Conservation (phyloP, 2,329 filamentous ascomycete species). For the Sarocladium kiliense region DNA sequence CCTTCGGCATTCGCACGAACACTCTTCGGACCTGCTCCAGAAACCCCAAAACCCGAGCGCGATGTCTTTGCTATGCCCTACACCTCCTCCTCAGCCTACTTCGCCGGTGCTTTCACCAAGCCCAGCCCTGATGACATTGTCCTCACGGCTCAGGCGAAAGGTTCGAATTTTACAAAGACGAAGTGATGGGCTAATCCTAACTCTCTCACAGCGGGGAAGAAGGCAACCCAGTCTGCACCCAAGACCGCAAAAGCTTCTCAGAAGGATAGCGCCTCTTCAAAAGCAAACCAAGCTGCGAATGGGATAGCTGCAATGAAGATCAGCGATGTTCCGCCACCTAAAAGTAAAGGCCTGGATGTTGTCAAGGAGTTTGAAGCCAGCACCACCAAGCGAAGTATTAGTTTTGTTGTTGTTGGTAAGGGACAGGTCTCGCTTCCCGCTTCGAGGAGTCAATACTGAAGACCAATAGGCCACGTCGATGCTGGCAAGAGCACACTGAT, state of each 20-base stretch:
- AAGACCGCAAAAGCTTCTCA: conserved; percentile 8
- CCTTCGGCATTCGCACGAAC: conserved; percentile 55
- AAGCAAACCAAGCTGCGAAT: conserved; percentile 19
- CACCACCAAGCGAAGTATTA: conserved; percentile 72
- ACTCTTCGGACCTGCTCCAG: conserved; percentile 41
- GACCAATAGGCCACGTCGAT: conserved; percentile 75
- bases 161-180: conserved; percentile 59
- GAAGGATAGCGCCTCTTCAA: conserved; percentile 27
- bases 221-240: conserved; percentile 20
- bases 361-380: conserved; percentile 72
- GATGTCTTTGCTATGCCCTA: conserved; percentile 43
- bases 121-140: conserved; percentile 92
- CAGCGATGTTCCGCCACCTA: conserved; percentile 51
- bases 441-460: not conserved
- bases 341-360: conserved; percentile 80
- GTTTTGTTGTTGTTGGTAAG: conserved; percentile 88
- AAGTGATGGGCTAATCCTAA: conserved; percentile 49
- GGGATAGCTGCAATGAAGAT: conserved; percentile 33
- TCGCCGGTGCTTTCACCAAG: conserved; percentile 65
- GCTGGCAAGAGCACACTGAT: conserved; percentile 97
- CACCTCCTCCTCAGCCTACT: conserved; percentile 41
- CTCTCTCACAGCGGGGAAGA: conserved; percentile 44
- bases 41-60: conserved; percentile 21
- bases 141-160: conserved; percentile 81
- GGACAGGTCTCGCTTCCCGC: not conserved